Percentiles rank a stretch among this genome's conserved stretches.
Evolutionary conservation across 2,329 filamentous ascomycete genomes (phyloP).

Genomic region (Colletotrichum musicola): DNA sequence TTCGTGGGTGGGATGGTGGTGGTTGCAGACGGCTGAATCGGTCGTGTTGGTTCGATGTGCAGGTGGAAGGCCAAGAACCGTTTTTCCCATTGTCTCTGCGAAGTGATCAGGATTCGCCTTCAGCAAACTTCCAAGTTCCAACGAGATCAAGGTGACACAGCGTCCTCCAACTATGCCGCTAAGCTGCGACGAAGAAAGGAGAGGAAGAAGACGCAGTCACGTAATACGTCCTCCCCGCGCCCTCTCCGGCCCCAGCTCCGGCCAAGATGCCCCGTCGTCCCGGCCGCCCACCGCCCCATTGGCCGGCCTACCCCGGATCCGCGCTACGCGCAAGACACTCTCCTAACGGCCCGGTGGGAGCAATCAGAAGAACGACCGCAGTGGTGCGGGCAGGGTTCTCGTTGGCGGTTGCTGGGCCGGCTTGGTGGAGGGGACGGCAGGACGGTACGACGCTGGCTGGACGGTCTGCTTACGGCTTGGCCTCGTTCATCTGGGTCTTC

Average conservation of each 20-base stretch:
- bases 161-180: too few relatives aligned
- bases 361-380: neutral
- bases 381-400: too few relatives aligned
- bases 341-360: constrained; percentile 1
- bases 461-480: neutral
- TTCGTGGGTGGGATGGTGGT: neutral
- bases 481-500: neutral
- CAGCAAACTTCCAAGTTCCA: too few relatives aligned
- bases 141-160: too few relatives aligned
- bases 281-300: constrained; percentile 4
- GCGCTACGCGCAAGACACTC: constrained; percentile 9
- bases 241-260: constrained; percentile 7
- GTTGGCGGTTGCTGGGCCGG: too few relatives aligned
- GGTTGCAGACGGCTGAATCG: neutral
- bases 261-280: constrained; percentile 10
- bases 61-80: too few relatives aligned
- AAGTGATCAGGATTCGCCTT: too few relatives aligned
- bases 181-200: too few relatives aligned
- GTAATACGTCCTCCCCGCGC: neutral
- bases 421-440: neutral
- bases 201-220: too few relatives aligned
- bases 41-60: constrained; percentile 1
- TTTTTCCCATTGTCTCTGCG: too few relatives aligned
- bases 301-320: constrained; percentile 8
- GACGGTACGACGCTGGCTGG: too few relatives aligned